These are phyloP conservation scores for Cyanidioschyzon merolae DNA, from an alignment of 23 red algal species.

Conservation along the genomic window DNA sequence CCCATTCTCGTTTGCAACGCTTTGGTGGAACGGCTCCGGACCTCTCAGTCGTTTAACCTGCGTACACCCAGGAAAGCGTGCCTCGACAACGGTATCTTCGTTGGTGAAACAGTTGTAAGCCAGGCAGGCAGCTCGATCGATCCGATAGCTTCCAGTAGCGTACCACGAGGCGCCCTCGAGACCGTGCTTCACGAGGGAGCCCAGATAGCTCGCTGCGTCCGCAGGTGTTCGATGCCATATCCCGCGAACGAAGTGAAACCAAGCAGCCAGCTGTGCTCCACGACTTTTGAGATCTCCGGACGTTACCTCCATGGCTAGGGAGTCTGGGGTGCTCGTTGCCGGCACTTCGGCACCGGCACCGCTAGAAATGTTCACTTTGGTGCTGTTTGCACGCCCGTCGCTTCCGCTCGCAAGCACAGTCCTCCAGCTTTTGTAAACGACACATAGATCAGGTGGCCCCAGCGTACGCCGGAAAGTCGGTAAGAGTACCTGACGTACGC, in stretches of 20 bases:
- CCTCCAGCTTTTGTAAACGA: conserved; percentile 4
- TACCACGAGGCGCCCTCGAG: conserved; percentile 68
- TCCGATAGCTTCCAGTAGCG: conserved; percentile 52
- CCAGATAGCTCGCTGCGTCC: conserved; percentile 58
- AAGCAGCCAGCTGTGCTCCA: not conserved
- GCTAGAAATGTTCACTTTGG: not conserved
- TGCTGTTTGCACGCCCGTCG: not conserved
- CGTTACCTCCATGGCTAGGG: not conserved
- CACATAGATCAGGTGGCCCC: conserved; percentile 10
- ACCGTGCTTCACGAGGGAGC: conserved; percentile 54
- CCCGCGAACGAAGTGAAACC: conserved; percentile 76
- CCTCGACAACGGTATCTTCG: conserved; percentile 45
- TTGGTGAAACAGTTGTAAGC: conserved; percentile 59
- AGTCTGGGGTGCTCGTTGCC: not conserved
- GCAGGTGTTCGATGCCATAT: conserved; percentile 2
- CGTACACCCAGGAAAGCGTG: conserved; percentile 68
- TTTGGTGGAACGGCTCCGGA: not conserved
- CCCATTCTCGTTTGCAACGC: not conserved
- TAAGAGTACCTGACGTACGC: not conserved
- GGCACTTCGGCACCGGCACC: too few relatives aligned
- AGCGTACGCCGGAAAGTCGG: not conserved
- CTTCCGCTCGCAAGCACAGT: not conserved
- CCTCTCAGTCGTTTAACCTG: conserved; percentile 20
- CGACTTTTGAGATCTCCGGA: not conserved
- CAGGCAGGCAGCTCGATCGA: conserved; percentile 44